Conservation (phyloP, 352 stramenopile species). For the Pythium monospermum region DNA sequence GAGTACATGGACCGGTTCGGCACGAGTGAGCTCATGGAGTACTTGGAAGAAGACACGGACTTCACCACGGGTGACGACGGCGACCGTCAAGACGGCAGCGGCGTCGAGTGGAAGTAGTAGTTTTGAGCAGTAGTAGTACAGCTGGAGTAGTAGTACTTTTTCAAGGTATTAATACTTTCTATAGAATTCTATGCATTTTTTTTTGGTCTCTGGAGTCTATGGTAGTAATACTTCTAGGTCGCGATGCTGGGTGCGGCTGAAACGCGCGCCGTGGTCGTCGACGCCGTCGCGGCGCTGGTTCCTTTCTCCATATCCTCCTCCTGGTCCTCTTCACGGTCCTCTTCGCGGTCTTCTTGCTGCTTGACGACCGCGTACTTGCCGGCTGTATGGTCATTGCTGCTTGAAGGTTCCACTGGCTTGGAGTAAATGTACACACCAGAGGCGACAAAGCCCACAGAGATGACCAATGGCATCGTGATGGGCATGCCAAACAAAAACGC, state of each 20-base stretch:
- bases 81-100: conserved; percentile 20
- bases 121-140: too few species aligned
- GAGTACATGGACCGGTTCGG: conserved; percentile 88
- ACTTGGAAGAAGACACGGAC: conserved; percentile 65
- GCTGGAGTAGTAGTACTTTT: too few species aligned
- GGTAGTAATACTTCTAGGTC: background rate
- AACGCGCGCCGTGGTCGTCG: conserved; percentile 5
- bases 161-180: too few species aligned
- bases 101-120: conserved; percentile 61
- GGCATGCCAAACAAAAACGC: conserved; percentile 57
- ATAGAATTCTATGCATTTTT: background rate
- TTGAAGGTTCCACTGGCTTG: conserved; percentile 48
- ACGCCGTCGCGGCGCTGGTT: background rate
- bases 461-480: conserved; percentile 46
- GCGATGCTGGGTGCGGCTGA: background rate
- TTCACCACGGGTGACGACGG: conserved; percentile 24
- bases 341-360: background rate
- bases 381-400: background rate
- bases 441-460: conserved; percentile 58
- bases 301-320: background rate
- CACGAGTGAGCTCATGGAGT: conserved; percentile 82
- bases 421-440: conserved; percentile 83
- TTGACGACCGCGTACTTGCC: conserved; percentile 9
- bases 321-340: conserved; percentile 12
- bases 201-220: background rate